Percentiles rank a stretch among this genome's conserved stretches.
Evolutionary conservation across 768 basidiomycete genomes (phyloP).

Genomic region (Suillus luteus): DNA sequence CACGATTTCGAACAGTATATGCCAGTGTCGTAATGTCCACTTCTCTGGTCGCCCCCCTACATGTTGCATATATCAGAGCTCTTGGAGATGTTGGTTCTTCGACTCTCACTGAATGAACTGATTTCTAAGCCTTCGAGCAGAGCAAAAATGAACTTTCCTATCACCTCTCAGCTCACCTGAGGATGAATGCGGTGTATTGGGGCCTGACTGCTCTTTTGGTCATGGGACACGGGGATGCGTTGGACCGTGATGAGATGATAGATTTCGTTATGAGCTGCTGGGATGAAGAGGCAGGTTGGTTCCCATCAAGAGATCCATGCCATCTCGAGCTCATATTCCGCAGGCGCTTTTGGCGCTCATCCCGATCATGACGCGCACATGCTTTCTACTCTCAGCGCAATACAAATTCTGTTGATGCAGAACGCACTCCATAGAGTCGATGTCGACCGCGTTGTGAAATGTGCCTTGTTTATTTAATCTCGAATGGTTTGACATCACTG

Average conservation of each 20-base stretch:
- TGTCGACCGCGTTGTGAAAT: slow-evolving; percentile 67
- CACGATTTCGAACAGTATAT: neutral
- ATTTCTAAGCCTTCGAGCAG: slow-evolving; percentile 37
- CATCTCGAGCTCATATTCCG: neutral
- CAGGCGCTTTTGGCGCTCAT: slow-evolving; percentile 91
- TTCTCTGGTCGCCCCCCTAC: slow-evolving; percentile 51
- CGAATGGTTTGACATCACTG: slow-evolving; percentile 2
- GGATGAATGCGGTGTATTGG: slow-evolving; percentile 97
- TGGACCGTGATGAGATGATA: slow-evolving; percentile 83
- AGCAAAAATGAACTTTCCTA: slow-evolving; percentile 84
- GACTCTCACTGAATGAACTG: neutral
- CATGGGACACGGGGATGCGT: slow-evolving; percentile 76
- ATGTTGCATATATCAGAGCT: slow-evolving; percentile 75
- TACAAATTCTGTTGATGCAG: slow-evolving; percentile 89
- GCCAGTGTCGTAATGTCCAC: neutral
- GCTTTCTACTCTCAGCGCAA: slow-evolving; percentile 82
- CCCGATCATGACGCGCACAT: slow-evolving; percentile 93
- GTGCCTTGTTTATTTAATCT: slow-evolving; percentile 43
- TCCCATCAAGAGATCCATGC: slow-evolving; percentile 11
- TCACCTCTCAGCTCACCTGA: slow-evolving; percentile 89
- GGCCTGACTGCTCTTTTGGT: slow-evolving; percentile 85
- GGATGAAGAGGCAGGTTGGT: slow-evolving; percentile 81
- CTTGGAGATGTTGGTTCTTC: slow-evolving; percentile 58
- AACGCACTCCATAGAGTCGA: slow-evolving; percentile 77
- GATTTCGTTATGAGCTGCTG: slow-evolving; percentile 93